phyloP scores from a whole-genome alignment of 2,329 filamentous ascomycete species.

The Cordyceps fumosorosea region DNA sequence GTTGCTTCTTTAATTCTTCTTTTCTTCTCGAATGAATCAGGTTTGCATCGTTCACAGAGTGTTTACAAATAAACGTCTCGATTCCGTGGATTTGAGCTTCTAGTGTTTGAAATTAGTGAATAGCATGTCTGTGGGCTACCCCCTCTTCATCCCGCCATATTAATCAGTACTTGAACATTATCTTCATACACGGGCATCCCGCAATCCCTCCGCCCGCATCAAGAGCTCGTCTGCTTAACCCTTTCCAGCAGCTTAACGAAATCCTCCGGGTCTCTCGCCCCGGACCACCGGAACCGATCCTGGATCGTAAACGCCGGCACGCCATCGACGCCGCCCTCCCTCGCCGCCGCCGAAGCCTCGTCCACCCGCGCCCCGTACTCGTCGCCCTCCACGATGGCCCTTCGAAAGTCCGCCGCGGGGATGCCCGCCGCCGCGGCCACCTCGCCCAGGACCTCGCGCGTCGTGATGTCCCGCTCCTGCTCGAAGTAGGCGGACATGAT shows the following conservation, averaged over 20 bases:
- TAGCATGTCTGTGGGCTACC: too few relatives aligned
- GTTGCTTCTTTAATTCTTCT: too few relatives aligned
- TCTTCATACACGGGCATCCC: too few relatives aligned
- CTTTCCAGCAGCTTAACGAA: constrained; percentile 62
- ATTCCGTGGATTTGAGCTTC: too few relatives aligned
- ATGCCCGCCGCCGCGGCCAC: constrained; percentile 38
- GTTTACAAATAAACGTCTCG: too few relatives aligned
- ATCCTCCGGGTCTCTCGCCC: constrained; percentile 58
- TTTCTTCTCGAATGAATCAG: too few relatives aligned
- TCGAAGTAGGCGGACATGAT: constrained; percentile 39
- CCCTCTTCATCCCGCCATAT: too few relatives aligned
- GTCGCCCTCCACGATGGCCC: constrained; percentile 34
- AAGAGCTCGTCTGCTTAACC: constrained; percentile 28
- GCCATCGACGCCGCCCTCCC: constrained; percentile 43
- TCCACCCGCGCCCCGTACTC: constrained; percentile 40
- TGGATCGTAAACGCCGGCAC: constrained; percentile 72
- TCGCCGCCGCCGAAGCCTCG: constrained; percentile 22
- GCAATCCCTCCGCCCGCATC: too few relatives aligned
- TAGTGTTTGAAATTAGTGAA: too few relatives aligned
- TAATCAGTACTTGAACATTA: too few relatives aligned
- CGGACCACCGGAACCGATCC: constrained; percentile 57
- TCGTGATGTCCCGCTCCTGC: constrained; percentile 36
- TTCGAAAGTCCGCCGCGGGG: constrained; percentile 30
- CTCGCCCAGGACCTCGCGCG: constrained; percentile 28
- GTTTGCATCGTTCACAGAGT: too few relatives aligned